Evolutionary conservation across 2,329 filamentous ascomycete species (phyloP).

Genomic region (Fusarium sp.): DNA sequence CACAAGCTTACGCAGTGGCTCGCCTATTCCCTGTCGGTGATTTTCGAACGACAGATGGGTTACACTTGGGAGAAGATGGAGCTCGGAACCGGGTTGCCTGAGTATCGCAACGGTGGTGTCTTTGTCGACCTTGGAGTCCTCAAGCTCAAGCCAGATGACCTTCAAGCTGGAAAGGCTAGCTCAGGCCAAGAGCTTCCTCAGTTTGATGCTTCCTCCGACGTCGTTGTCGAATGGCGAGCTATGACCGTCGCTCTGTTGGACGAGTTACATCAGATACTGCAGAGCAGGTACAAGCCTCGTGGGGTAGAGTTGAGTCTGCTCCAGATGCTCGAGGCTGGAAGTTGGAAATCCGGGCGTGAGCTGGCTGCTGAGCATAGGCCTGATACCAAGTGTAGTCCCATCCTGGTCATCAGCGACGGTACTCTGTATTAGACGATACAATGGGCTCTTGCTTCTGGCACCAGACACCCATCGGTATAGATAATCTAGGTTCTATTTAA

Average conservation of each 20-base stretch:
- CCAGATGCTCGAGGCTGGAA: slow-evolving; percentile 65
- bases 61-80: slow-evolving; percentile 64
- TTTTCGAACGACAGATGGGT: slow-evolving; percentile 65
- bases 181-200: slow-evolving; percentile 60
- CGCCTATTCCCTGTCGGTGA: slow-evolving; percentile 77
- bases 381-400: slow-evolving; percentile 84
- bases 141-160: slow-evolving; percentile 59
- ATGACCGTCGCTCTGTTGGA: slow-evolving; percentile 69
- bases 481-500: neutral
- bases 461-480: neutral
- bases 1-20: slow-evolving; percentile 79
- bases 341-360: slow-evolving; percentile 78
- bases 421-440: slow-evolving; percentile 11
- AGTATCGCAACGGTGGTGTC: slow-evolving; percentile 78
- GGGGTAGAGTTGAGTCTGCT: slow-evolving; percentile 54
- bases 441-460: accelerated
- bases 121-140: slow-evolving; percentile 71
- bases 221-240: slow-evolving; percentile 71
- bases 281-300: slow-evolving; percentile 48
- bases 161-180: slow-evolving; percentile 55
- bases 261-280: slow-evolving; percentile 53
- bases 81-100: slow-evolving; percentile 74
- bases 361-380: slow-evolving; percentile 82
- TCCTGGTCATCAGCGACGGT: slow-evolving; percentile 60
- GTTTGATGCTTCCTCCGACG: slow-evolving; percentile 66